Evolutionary conservation across 345 rosid genomes (phyloP).

Genomic region (Aurinia saxatilis): DNA sequence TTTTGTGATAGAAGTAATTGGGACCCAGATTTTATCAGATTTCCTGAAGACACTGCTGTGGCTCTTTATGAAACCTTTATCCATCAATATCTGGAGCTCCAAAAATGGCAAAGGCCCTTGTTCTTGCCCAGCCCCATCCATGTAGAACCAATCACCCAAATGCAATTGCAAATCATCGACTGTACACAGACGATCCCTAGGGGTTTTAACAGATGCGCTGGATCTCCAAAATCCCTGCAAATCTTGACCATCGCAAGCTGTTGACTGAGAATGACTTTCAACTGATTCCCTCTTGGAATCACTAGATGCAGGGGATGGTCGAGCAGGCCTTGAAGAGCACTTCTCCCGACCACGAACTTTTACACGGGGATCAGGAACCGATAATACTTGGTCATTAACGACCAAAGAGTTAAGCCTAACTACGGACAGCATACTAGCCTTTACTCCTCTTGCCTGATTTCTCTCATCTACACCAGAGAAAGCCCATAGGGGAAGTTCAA

Average conservation of each 20-base stretch:
- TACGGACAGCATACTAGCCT: conserved; percentile 68
- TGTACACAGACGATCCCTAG: conserved; percentile 58
- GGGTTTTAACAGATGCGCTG: conserved; percentile 37
- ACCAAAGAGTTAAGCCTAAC: conserved; percentile 97
- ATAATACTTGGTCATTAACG: conserved; percentile 80
- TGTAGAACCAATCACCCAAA: conserved; percentile 93
- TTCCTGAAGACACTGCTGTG: conserved; percentile 85
- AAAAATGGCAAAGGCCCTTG: conserved; percentile 73
- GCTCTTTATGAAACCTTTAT: conserved; percentile 57
- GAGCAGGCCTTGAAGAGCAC: conserved; percentile 54
- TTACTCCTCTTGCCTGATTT: conserved; percentile 63
- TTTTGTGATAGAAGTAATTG: conserved; percentile 42
- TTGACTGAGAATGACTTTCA: conserved; percentile 52
- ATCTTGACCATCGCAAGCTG: conserved; percentile 38
- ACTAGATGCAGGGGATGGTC: conserved; percentile 51
- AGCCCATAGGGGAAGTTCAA: conserved; percentile 96
- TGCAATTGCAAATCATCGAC: conserved; percentile 74
- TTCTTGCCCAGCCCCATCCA: conserved; percentile 93
- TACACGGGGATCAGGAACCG: conserved; percentile 60
- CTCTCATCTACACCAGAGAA: conserved; percentile 70
- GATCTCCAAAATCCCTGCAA: conserved; percentile 42
- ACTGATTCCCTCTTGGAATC: conserved; percentile 53
- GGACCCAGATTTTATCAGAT: conserved; percentile 90
- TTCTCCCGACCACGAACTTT: conserved; percentile 76
- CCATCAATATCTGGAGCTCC: conserved; percentile 65